Evolutionary conservation across 139 green algal genomes (phyloP), one percentile per base, ranked within the genome.

Genomic region (Trebouxia sp.): DNA sequence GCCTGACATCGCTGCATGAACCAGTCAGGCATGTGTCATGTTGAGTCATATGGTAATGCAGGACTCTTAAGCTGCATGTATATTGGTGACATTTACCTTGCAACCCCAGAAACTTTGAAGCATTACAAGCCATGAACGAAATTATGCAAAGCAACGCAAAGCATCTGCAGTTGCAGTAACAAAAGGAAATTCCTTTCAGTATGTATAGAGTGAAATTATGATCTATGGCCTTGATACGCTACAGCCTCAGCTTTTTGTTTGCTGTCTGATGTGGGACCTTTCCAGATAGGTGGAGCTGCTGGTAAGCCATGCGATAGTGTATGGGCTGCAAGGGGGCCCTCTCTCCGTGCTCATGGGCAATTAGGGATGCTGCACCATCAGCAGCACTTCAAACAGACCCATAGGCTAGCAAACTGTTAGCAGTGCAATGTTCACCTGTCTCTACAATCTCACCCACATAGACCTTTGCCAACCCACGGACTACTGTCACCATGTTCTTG

Each of bases 371-470:
- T 92, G 90, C 79, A 85, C 30, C 14, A 20, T 74, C 11, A 14
- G 17, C 5, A 72, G 41, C 70, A 38, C 6, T 17, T 26, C n/a
- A n/a, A 17, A 24, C 9, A 70, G 24, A 11, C 2, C 22, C 17
- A 3, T 75, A 28, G 62, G 56, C 22, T 17, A 72, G 3, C 38
- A 6, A 26, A n/a, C 8, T 32, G 35, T 6, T 20, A 30, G 17
- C 5, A 66, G 12, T 35, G 47, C n/a, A n/a, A 38, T 22, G 20
- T 85, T 39, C 80, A 93, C 89, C 89, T 43, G 80, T 78, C 56
- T 95, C 93, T 14, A 95, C 76, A 5, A 97, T 72, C 50, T 97
- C 91, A 0, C 92, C 93, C 38, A 96, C 88, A 86, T 93, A 95
- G 30, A 91, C 78, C 84, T 97, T 97, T 45, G 86, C 86, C 35